These are phyloP conservation scores for Cyclostephanos tholiformis DNA, from an alignment of 108 stramenopile species.

Conservation along the genomic window DNA sequence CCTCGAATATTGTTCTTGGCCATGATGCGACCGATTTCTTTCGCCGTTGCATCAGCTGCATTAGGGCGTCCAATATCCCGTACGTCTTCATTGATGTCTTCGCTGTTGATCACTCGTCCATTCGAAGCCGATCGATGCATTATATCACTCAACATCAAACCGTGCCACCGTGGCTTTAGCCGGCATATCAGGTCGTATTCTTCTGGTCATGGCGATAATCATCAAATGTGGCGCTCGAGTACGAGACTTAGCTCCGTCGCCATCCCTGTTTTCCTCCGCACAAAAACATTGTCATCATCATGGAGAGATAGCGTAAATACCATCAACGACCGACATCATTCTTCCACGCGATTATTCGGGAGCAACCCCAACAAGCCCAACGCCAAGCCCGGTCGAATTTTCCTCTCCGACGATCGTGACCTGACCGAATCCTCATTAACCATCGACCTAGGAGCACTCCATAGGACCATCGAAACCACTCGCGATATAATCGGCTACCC, in stretches of 20 bases:
- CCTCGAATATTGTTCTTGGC: background rate
- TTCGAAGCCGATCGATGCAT: background rate
- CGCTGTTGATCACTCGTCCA: background rate
- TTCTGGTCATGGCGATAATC: background rate
- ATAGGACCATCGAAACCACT: conserved; percentile 50
- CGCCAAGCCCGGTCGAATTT: conserved; percentile 28
- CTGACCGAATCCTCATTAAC: background rate
- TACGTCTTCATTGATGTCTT: background rate
- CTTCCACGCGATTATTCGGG: conserved; percentile 35
- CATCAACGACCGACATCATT: background rate
- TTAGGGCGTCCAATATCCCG: conserved; percentile 8
- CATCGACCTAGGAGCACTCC: conserved; percentile 31
- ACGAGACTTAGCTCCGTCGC: background rate
- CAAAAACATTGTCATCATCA: background rate
- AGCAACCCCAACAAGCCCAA: conserved; percentile 28
- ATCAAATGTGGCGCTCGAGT: background rate
- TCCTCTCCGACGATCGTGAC: conserved; percentile 42
- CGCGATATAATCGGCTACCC: conserved; percentile 66
- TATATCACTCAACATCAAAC: background rate
- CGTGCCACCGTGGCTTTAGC: background rate
- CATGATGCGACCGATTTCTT: background rate
- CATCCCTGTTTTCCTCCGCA: background rate
- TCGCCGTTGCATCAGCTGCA: conserved; percentile 11
- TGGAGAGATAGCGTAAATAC: background rate
- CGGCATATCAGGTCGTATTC: background rate